Base-by-base conservation (phyloP, 164 flowering plant species). In the Nelumbo lutea region DNA sequence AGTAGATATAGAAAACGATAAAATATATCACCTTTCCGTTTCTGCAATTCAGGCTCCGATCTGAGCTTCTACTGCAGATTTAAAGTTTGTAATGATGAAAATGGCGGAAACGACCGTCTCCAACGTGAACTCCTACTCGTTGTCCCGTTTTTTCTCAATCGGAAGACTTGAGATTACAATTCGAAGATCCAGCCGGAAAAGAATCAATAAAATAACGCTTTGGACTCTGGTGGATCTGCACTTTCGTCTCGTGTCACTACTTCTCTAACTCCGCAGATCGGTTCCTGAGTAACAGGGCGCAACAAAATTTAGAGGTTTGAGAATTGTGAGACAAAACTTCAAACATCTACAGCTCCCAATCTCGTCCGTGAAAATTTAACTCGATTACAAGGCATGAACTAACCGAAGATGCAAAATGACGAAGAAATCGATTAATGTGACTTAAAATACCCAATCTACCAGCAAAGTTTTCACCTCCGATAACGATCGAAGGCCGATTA, bases 401-500 rank as follows among this genome's bases (percentile, higher is more conserved):
- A 66, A 1, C 8, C 14, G 38, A 60, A 41, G n/a, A n/a, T 61
- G 5, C 13, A 51, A 68, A 65, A 4, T 51, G 6, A 27, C n/a
- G 10, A 45, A 42, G 52, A 65, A 69, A 53, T 58, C 51, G 11
- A 62, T 15, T 14, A 43, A 59, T 42, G 64, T 8, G 3, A 67
- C 70, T 67, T 61, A 62, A 57, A 47, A 53, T 6, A 4, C 38
- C 11, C 8, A 51, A 15, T 9, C 41, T 57, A 65, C 50, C 64
- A 4, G 38, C 47, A 55, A 9, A 13, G 27, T 27, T 51, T 61
- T 56, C 45, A 52, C 39, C 10, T 72, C 43, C 13, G 55, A 72
- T 42, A 27, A 27, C 43, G 38, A 2, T 57, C 41, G n/a, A 53
- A 42, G 40, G 8, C 45, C 52, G 42, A 45, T 44, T 11, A 53